Conservation (phyloP, 2,329 filamentous ascomycete species). For the Exserohilum turcica region DNA sequence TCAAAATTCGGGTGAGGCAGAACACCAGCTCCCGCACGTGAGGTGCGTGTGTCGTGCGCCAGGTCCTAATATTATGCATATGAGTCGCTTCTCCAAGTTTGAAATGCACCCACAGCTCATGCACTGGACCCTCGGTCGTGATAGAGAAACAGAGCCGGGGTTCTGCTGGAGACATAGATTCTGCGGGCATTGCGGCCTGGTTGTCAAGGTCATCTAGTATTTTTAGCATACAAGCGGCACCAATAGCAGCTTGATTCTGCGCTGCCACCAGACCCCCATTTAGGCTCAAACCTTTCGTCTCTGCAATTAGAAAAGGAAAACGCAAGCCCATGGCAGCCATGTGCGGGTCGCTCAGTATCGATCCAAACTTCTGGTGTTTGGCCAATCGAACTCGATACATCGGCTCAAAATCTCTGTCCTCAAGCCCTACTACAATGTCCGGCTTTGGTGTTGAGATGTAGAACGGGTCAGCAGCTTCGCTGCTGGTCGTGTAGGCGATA, state of each 20-base stretch:
- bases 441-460: constrained; percentile 25
- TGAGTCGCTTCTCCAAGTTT: constrained; percentile 8
- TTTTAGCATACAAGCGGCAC: constrained; percentile 22
- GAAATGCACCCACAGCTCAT: constrained; percentile 28
- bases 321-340: constrained; percentile 22
- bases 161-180: background rate
- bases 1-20: constrained; percentile 13
- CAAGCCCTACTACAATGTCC: constrained; percentile 22
- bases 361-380: constrained; percentile 17
- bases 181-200: constrained; percentile 5
- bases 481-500: constrained; percentile 21
- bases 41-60: constrained; percentile 14
- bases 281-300: constrained; percentile 21
- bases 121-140: constrained; percentile 20
- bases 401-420: constrained; percentile 13
- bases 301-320: constrained; percentile 23
- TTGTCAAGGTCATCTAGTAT: constrained; percentile 20
- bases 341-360: constrained; percentile 23
- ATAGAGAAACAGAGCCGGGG: constrained; percentile 11
- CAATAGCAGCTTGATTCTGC: constrained; percentile 26
- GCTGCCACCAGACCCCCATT: constrained; percentile 20
- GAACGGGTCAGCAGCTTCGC: constrained; percentile 24
- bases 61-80: constrained; percentile 15
- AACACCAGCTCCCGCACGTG: constrained; percentile 14
- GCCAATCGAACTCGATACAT: constrained; percentile 10